Base-by-base conservation (phyloP, 345 rosid genomes). In the Salix caprea region DNA sequence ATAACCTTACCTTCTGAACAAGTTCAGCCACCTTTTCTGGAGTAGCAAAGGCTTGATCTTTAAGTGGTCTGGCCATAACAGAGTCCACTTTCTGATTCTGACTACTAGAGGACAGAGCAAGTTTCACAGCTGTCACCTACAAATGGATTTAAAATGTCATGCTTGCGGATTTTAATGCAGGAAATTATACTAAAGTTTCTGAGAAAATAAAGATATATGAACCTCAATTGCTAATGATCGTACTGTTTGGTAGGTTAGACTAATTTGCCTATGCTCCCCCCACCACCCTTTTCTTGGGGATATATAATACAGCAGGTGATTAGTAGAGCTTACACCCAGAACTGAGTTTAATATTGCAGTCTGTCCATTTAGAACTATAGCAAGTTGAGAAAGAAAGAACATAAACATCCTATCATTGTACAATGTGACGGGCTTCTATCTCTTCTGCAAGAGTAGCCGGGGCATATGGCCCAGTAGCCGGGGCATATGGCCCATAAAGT, bases 21-120 rank as follows among this genome's bases (percentile, higher is more conserved):
- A 96, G 89, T 82, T 93, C 99, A 30, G 93, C 96, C 82, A 96
- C 97, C 87, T 91, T 93, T 77, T 91, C 98, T 46, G 98, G 96
- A 76, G 93, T 84, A 81, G 98, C 97, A 62, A 96, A 96, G 72
- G 99, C 99, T 81, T 93, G 98, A 73, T 96, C 97, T 86, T 89
- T 96, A 64, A 96, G 90, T 52, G 97, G 97, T 86, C 84, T 96
- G 85, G 89, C 75, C 94, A 90, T 91, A 73, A 86, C 86, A 4
- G 92, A 86, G 71, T 91, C 97, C 70, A 78, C 86, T 75, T 86
- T 91, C 60, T 88, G 84, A 79, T 83, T 91, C 81, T 90, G 94
- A 74, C 83, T 76, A 61, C 89, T 87, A 18, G 87, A 84, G 67
- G 94, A 91, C 60, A 90, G 82, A 32, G 99, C 86, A 79, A 90